These are phyloP conservation scores for Pleurostoma richardsiae DNA, from an alignment of 2,329 filamentous ascomycete genomes.

Conservation along the genomic window DNA sequence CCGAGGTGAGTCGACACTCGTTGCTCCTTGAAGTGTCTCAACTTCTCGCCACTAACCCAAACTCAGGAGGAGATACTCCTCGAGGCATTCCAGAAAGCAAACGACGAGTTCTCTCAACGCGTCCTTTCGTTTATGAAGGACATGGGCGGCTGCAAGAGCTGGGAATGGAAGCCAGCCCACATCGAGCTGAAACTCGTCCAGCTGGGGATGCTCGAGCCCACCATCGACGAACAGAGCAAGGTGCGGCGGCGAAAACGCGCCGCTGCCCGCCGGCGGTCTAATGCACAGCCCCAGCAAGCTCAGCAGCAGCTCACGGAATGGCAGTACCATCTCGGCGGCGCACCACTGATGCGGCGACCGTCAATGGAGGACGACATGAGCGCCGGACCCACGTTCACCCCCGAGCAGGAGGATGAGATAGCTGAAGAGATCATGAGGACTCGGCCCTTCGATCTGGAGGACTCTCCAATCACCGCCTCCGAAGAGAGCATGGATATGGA, in stretches of 20 bases:
- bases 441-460: constrained; percentile 8
- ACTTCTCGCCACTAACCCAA: constrained; percentile 9
- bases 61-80: constrained; percentile 29
- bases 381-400: constrained; percentile 15
- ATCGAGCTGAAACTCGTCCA: constrained; percentile 45
- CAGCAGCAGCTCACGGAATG: constrained; percentile 11
- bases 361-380: neutral
- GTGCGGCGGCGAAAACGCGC: constrained; percentile 32
- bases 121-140: constrained; percentile 41
- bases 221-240: constrained; percentile 32
- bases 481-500: neutral
- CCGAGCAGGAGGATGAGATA: constrained; percentile 24
- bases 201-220: constrained; percentile 39
- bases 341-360: neutral
- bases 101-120: constrained; percentile 35
- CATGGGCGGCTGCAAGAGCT: constrained; percentile 43
- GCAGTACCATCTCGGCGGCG: constrained; percentile 11
- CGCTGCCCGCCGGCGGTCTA: constrained; percentile 3
- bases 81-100: constrained; percentile 33
- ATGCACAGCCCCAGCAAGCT: neutral
- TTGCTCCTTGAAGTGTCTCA: neutral
- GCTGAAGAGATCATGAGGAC: constrained; percentile 19
- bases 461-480: neutral
- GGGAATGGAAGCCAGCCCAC: constrained; percentile 43
- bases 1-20: constrained; percentile 37